Percentiles rank a stretch among this genome's conserved stretches.
phyloP scores from a whole-genome alignment of 1,284 basidiomycete species.

The Wolfiporia cocos region DNA sequence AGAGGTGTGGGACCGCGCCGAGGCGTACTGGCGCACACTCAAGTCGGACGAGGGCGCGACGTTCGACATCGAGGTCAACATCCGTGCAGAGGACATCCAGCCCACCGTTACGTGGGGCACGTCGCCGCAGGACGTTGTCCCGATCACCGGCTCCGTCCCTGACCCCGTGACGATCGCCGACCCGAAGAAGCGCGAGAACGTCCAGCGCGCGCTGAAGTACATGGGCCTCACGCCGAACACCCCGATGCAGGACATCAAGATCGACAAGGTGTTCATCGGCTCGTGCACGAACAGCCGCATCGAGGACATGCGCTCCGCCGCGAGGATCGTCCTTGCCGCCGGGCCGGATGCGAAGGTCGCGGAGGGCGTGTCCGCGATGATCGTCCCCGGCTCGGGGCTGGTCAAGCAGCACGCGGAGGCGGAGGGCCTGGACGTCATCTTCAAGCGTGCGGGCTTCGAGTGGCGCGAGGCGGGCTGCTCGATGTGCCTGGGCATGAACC shows the following conservation, averaged over 20 bases:
- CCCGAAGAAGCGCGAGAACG: constrained; percentile 63
- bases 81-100: constrained; percentile 85
- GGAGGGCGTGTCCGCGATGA: constrained; percentile 81
- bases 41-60: constrained; percentile 84
- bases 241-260: constrained; percentile 76
- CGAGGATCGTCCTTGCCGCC: constrained; percentile 72
- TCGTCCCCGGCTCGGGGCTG: constrained; percentile 92
- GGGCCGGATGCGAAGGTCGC: constrained; percentile 80
- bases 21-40: constrained; percentile 86
- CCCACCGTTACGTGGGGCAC: constrained; percentile 98
- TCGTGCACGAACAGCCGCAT: constrained; percentile 98
- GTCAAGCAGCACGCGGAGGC: constrained; percentile 95
- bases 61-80: constrained; percentile 86
- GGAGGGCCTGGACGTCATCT: constrained; percentile 86
- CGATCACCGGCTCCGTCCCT: constrained; percentile 84
- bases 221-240: constrained; percentile 88
- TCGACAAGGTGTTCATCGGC: constrained; percentile 96
- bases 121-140: constrained; percentile 88
- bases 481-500: constrained; percentile 98
- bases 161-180: constrained; percentile 71
- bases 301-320: constrained; percentile 91
- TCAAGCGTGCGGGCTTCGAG: constrained; percentile 94
- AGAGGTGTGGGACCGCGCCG: constrained; percentile 86
- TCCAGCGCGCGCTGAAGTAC: constrained; percentile 82
- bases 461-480: constrained; percentile 98